Base-by-base conservation (phyloP, 345 rosid species). In the Lepidium africanum region DNA sequence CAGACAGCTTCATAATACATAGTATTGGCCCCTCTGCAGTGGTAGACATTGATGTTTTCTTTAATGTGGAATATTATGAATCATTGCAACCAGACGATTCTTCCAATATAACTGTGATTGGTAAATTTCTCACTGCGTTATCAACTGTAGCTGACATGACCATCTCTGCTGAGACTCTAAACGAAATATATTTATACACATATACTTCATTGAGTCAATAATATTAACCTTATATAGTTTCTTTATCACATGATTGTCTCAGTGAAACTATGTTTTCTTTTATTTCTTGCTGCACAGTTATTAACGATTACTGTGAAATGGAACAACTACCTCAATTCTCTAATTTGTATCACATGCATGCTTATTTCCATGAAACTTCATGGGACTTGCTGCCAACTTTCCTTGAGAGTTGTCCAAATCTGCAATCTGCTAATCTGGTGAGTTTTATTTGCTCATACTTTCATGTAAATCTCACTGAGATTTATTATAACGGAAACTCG, bases 301-400 rank as follows among this genome's bases (percentile, higher is more conserved):
- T 74, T 50, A 61, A 43, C 27, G 57, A 1, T 27, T 27, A 27
- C 32, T 27, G 32, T 6, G 32, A 27, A 27, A 4, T 27, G 32
- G 32, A 1, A 27, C 32, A 27, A 27, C 69, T 27, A 27, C 69
- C 78, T 60, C 67, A 53, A 3, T 67, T 74, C 52, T 45, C 42
- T 19, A 74, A 67, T 41, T 38, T 74, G 38, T 42, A 64, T 53
- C 25, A 3, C 55, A 60, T 74, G 73, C 35, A 74, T 12, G 62
- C 50, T 48, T 10, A 1, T 36, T 74, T 67, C 42, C 6, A 5
- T 14, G 36, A 36, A 13, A 35, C 47, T 14, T 19, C 38, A 0
- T 74, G 73, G 73, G 63, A 60, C n/a, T 23, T 51, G 57, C 40
- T 74, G 57, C 69, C 73, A 52, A n/a, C 19, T 16, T 60, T 74